Evolutionary conservation across 1,284 basidiomycete genomes (phyloP), one percentile per base, ranked within the genome.

Genomic region (Paramarasmius palmivorus): DNA sequence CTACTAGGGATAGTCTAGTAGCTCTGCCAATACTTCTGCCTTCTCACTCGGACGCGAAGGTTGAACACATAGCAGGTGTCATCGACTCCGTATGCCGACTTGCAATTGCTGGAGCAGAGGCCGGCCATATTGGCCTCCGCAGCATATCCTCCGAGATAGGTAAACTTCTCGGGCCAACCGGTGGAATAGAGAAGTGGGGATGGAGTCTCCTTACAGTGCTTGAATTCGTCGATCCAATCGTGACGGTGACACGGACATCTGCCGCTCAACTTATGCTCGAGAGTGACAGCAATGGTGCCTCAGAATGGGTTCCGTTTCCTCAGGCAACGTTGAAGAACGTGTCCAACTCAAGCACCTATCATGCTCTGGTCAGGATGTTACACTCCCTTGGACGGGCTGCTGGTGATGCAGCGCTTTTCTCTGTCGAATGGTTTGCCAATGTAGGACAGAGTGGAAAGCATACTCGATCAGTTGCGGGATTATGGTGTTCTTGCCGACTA

Each of bases 131-230:
- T 19, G 62, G 68, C 26, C 61, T 79, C 36, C 55, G 68, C 8
- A 63, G 75, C n/a, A 74, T 89, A 35, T 73, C 78, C 9, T 64
- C 70, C 19, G 84, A 83, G 29, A 75, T 93, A 4, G 81, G 79
- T 3, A 79, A 80, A 50, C 75, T 96, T 4, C 77, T 95, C 0
- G 93, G 93, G 2, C 88, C 93, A 0, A 78, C 74, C 0, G 93
- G 93, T 4, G 85, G 88, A 0, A 84, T 96, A 17, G 91, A 95
- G 62, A 86, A 86, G 67, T 96, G 93, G 94, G 91, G 91, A 1
- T 93, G 88, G 86, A 81, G 83, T 39, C 65, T 96, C 1, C 76
- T 96, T 25, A 81, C 84, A 2, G 90, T 88, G 14, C 72, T 95
- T 25, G 85, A 92, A 61, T 82, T 95, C 56, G 75, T 74, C 1